A percentile compares a stretch with the other conserved stretches of the same genome.
Conservation (phyloP, 2,329 filamentous ascomycete species). For the Colletotrichum filicis region DNA sequence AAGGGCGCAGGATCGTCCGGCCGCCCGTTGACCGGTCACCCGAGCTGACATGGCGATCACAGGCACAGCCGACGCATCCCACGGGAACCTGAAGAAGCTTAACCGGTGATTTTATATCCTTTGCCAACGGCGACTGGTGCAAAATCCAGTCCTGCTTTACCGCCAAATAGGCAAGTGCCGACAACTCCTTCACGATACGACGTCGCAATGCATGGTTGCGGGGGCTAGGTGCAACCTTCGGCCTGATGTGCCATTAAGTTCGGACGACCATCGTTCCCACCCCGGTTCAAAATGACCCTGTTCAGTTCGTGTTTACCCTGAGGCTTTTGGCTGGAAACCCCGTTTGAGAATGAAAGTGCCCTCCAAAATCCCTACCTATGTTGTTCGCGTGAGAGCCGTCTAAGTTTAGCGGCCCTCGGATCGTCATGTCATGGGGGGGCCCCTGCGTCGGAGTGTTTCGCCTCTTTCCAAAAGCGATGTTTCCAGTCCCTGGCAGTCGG, state of each 20-base stretch:
- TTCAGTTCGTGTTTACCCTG: background rate
- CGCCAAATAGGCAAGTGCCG: background rate
- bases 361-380: too few relatives aligned
- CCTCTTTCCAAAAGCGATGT: conserved; percentile 13
- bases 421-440: background rate
- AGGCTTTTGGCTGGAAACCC: background rate
- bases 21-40: background rate
- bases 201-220: conserved; percentile 1
- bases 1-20: background rate
- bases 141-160: background rate
- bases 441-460: conserved; percentile 22
- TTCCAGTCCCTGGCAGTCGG: background rate
- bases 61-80: background rate
- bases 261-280: conserved; percentile 1
- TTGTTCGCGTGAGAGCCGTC: background rate
- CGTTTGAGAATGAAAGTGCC: background rate
- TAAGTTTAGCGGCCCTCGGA: background rate
- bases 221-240: background rate
- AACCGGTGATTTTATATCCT: background rate
- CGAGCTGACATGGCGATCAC: conserved; percentile 3
- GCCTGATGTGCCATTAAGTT: conserved; percentile 9
- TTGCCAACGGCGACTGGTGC: background rate
- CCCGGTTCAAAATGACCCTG: background rate
- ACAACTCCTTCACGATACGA: background rate
- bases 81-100: background rate